Conservation (phyloP, 148 eudicot species). For the Beta vulgaris region DNA sequence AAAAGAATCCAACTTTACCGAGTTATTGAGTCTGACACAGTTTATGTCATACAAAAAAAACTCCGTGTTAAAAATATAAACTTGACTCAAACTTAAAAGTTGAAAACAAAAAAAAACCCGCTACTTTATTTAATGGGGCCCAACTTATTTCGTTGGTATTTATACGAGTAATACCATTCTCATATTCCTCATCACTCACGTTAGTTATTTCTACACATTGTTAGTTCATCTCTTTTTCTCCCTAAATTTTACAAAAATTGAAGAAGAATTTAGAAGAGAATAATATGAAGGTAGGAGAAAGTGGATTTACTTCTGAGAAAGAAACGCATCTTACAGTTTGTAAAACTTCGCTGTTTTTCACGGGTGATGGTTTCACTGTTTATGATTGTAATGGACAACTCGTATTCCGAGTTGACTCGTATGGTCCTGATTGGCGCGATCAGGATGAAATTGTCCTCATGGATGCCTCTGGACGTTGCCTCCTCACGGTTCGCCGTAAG, state of each 20-base stretch:
- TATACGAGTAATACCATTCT: not conserved
- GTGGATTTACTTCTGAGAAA: constrained; percentile 26
- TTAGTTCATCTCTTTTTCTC: no score
- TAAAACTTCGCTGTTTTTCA: constrained; percentile 69
- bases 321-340: constrained; percentile 61
- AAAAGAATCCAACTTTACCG: not conserved
- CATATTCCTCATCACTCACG: not conserved
- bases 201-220: no score
- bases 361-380: constrained; percentile 79
- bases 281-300: constrained; percentile 19
- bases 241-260: not conserved
- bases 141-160: not conserved
- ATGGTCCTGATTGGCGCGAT: constrained; percentile 60
- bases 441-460: constrained; percentile 68
- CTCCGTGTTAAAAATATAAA: no score
- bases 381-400: constrained; percentile 61
- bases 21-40: not conserved
- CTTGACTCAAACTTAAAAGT: not conserved
- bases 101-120: not conserved
- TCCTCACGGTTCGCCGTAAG: constrained; percentile 92
- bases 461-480: constrained; percentile 69
- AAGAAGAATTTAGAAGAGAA: not conserved
- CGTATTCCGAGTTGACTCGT: constrained; percentile 80
- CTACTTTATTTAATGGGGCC: not conserved
- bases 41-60: no score